Evolutionary conservation across 805 yeast genomes (phyloP).

Genomic region (Cyberlindnera meyerae): DNA sequence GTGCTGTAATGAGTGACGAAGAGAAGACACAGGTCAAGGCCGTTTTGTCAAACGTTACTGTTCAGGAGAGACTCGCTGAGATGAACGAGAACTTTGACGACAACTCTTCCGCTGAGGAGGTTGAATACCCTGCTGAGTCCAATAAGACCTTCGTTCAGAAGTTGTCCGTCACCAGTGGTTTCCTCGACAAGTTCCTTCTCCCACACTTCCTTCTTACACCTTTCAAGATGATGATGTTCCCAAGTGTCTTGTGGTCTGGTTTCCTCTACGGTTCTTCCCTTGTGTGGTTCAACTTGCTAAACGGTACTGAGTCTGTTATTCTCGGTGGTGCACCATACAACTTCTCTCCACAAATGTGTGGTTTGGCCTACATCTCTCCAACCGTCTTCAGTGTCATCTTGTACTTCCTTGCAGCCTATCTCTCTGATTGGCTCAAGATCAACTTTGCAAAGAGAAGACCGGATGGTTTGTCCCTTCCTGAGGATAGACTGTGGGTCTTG

Average conservation of each 20-base stretch:
- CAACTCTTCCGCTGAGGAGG: slow-evolving; percentile 2
- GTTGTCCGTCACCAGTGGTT: slow-evolving; percentile 38
- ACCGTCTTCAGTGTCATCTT: slow-evolving; percentile 40
- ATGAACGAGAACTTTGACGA: slow-evolving; percentile 23
- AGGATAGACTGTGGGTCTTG: slow-evolving; percentile 51
- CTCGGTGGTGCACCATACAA: slow-evolving; percentile 45
- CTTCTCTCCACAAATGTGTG: slow-evolving; percentile 42
- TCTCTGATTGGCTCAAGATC: slow-evolving; percentile 47
- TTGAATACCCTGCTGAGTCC: background rate
- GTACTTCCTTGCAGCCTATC: slow-evolving; percentile 43
- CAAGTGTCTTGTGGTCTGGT: slow-evolving; percentile 56
- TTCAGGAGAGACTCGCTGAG: slow-evolving; percentile 16
- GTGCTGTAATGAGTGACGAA: slow-evolving; percentile 3
- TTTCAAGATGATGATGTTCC: slow-evolving; percentile 39
- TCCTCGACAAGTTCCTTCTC: slow-evolving; percentile 27
- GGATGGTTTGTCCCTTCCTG: slow-evolving; percentile 51
- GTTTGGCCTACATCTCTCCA: slow-evolving; percentile 50
- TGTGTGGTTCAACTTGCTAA: slow-evolving; percentile 44
- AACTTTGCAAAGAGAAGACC: slow-evolving; percentile 32
- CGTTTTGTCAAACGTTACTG: slow-evolving; percentile 10
- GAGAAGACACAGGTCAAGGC: slow-evolving; percentile 6
- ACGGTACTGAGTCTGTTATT: slow-evolving; percentile 42
- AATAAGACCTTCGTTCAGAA: slow-evolving; percentile 37
- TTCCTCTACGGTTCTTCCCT: slow-evolving; percentile 45
- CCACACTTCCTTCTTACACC: slow-evolving; percentile 33